Evolutionary conservation across 106 monocot genomes (phyloP).

Genomic region (Cymbidium sinense): DNA sequence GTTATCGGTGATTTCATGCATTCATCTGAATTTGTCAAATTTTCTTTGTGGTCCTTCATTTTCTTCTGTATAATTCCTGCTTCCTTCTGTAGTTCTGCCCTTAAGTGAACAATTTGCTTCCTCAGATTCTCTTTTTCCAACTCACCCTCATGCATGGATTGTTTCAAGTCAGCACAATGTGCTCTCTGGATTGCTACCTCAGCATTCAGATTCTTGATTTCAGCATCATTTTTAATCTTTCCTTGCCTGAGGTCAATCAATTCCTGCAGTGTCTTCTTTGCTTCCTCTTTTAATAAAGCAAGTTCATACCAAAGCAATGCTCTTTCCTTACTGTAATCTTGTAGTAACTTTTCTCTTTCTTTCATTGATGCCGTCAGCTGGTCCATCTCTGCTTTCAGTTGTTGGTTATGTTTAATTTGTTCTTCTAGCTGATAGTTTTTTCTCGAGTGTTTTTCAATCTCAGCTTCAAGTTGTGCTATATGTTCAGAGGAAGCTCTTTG

Average conservation of each 20-base stretch:
- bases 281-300: slow-evolving; percentile 32
- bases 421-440: slow-evolving; percentile 38
- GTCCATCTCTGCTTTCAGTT: slow-evolving; percentile 30
- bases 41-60: slow-evolving; percentile 19
- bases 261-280: slow-evolving; percentile 29
- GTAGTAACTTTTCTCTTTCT: slow-evolving; percentile 27
- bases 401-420: slow-evolving; percentile 29
- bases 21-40: slow-evolving; percentile 5
- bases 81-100: slow-evolving; percentile 19
- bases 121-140: slow-evolving; percentile 44
- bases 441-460: slow-evolving; percentile 32
- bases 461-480: slow-evolving; percentile 32
- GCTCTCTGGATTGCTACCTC: slow-evolving; percentile 28
- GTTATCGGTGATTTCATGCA: slow-evolving; percentile 6
- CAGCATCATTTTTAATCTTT: slow-evolving; percentile 39
- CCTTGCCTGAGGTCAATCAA: slow-evolving; percentile 17
- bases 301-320: slow-evolving; percentile 28
- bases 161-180: slow-evolving; percentile 35
- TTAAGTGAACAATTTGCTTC: slow-evolving; percentile 22
- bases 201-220: slow-evolving; percentile 23
- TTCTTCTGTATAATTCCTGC: slow-evolving; percentile 30
- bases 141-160: slow-evolving; percentile 31
- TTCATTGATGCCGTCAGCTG: slow-evolving; percentile 10
- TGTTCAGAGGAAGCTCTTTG: slow-evolving; percentile 44
- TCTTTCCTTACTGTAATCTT: slow-evolving; percentile 28